Conservation (phyloP, 768 basidiomycete genomes). For the Gymnopilus dilepis region DNA sequence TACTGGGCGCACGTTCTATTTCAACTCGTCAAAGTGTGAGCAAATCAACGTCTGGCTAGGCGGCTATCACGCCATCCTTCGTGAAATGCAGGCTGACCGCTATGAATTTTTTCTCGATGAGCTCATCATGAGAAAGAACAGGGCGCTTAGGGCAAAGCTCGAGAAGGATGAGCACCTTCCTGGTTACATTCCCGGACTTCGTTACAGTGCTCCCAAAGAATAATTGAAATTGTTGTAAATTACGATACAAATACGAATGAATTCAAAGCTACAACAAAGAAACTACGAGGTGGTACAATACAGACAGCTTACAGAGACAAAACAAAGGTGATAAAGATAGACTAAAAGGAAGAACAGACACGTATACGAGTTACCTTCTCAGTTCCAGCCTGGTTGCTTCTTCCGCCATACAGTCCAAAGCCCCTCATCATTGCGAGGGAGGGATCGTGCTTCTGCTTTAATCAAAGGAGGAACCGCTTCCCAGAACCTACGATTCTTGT, state of each 20-base stretch:
- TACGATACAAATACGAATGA: too few species aligned
- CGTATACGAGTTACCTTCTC: background rate
- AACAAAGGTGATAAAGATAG: background rate
- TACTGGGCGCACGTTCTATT: slow-evolving; percentile 15
- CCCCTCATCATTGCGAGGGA: background rate
- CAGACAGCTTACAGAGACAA: background rate
- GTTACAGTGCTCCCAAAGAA: slow-evolving; percentile 3
- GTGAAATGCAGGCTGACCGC: slow-evolving; percentile 35
- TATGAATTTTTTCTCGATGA: slow-evolving; percentile 45
- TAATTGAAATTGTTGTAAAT: too few species aligned
- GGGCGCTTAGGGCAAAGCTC: background rate
- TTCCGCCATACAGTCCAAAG: background rate
- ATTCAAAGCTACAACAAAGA: too few species aligned
- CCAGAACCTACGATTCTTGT: background rate
- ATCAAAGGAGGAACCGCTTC: background rate
- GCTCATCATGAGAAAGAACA: slow-evolving; percentile 26
- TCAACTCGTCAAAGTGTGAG: slow-evolving; percentile 35
- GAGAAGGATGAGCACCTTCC: background rate
- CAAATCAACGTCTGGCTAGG: slow-evolving; percentile 42
- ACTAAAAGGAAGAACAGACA: background rate
- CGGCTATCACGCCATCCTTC: slow-evolving; percentile 35
- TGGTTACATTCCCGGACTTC: background rate
- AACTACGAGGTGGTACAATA: background rate
- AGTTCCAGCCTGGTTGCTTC: background rate
- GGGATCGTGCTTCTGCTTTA: background rate